phyloP scores from a whole-genome alignment of 805 yeast genomes.

The Ogataea siamensis region DNA sequence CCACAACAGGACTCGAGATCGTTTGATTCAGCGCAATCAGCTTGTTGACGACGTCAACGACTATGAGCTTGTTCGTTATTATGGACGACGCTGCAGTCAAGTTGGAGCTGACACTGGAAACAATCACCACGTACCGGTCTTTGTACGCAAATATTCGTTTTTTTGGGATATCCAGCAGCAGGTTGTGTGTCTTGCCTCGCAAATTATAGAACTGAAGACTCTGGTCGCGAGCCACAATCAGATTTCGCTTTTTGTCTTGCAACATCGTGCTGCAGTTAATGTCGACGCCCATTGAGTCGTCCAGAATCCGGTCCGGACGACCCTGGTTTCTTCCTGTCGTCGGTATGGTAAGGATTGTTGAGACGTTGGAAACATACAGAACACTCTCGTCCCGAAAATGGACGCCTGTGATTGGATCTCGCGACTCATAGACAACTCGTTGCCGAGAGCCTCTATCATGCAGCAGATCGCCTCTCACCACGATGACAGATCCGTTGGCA shows the following conservation, averaged over 20 bases:
- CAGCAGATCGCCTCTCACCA: slow-evolving; percentile 82
- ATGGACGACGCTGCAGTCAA: slow-evolving; percentile 26
- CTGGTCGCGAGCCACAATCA: slow-evolving; percentile 66
- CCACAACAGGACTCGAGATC: slow-evolving; percentile 61
- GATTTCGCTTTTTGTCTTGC: slow-evolving; percentile 26
- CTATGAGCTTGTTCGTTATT: slow-evolving; percentile 53
- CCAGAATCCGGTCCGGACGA: slow-evolving; percentile 48
- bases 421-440: slow-evolving; percentile 67
- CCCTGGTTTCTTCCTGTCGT: slow-evolving; percentile 81
- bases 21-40: slow-evolving; percentile 67
- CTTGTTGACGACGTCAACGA: slow-evolving; percentile 69
- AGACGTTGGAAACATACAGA: slow-evolving; percentile 72
- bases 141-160: slow-evolving; percentile 44
- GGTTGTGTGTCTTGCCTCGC: slow-evolving; percentile 49
- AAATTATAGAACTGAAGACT: slow-evolving; percentile 62
- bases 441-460: slow-evolving; percentile 91
- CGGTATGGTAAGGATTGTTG: slow-evolving; percentile 64
- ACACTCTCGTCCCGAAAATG: slow-evolving; percentile 54
- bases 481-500: slow-evolving; percentile 77
- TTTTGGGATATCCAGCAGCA: slow-evolving; percentile 58
- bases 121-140: slow-evolving; percentile 54
- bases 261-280: slow-evolving; percentile 45
- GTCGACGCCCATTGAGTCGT: slow-evolving; percentile 47
- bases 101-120: slow-evolving; percentile 45
- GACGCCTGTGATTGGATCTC: slow-evolving; percentile 80